phyloP scores from a whole-genome alignment of 805 yeast species.

The Candida caryicola region DNA sequence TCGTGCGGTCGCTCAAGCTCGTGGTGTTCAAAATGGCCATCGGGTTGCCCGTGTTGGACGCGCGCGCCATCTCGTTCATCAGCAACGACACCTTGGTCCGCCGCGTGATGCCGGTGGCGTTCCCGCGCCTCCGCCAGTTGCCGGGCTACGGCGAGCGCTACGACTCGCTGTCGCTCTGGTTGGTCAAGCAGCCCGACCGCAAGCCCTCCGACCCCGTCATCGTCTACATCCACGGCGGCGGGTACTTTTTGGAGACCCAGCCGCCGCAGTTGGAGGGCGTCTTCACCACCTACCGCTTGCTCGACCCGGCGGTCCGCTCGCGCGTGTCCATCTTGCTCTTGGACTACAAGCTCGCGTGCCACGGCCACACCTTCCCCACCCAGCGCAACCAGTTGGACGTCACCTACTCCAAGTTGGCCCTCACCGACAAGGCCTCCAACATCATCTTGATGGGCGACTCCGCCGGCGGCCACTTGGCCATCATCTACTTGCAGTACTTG shows the following conservation, averaged over 20 bases:
- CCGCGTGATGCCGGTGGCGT: constrained; percentile 6
- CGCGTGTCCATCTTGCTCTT: constrained; percentile 20
- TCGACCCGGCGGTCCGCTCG: constrained; percentile 20
- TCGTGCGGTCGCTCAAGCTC: constrained; percentile 13
- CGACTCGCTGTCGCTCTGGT: constrained; percentile 33
- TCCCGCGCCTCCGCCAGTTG: constrained; percentile 8
- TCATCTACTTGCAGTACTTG: constrained; percentile 29
- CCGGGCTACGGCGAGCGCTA: constrained; percentile 33
- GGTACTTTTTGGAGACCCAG: constrained; percentile 31
- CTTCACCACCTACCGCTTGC: constrained; percentile 25
- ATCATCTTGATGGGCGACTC: constrained; percentile 41
- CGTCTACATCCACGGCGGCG: constrained; percentile 41
- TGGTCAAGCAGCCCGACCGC: constrained; percentile 26
- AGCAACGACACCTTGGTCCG: constrained; percentile 12
- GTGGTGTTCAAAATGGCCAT: constrained; percentile 8
- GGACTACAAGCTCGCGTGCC: constrained; percentile 27
- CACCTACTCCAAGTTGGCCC: constrained; percentile 21
- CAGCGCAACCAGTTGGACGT: constrained; percentile 31
- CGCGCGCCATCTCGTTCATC: not conserved
- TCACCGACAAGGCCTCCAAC: constrained; percentile 23
- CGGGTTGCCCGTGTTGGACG: not conserved
- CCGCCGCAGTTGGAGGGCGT: constrained; percentile 30
- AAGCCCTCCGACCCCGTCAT: constrained; percentile 28
- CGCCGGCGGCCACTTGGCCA: constrained; percentile 40
- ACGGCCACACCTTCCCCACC: constrained; percentile 30